phyloP scores from a whole-genome alignment of 2,329 filamentous ascomycete genomes.

The Lomentospora prolificans region DNA sequence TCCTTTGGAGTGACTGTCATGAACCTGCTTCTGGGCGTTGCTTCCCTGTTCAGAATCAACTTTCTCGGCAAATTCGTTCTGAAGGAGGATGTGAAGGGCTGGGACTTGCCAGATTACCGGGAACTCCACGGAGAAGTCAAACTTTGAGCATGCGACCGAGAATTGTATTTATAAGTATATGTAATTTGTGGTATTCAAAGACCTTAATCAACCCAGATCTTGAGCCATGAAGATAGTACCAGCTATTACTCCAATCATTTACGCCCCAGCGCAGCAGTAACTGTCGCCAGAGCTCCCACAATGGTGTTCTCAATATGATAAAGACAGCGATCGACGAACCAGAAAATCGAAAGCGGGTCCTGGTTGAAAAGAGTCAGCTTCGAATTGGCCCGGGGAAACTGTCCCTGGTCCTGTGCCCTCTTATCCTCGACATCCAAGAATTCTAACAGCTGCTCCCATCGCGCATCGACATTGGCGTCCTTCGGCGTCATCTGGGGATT shows the following conservation, averaged over 20 bases:
- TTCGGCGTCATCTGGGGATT: neutral
- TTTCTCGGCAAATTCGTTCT: conserved; percentile 8
- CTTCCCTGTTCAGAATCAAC: conserved; percentile 8
- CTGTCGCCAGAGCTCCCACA: neutral
- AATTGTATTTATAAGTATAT: neutral
- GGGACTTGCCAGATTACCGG: conserved; percentile 9
- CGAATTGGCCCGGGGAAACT: neutral
- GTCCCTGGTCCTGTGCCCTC: neutral
- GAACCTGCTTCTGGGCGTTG: neutral
- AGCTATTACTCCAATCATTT: neutral
- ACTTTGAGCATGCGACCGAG: neutral
- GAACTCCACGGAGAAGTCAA: neutral
- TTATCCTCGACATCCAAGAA: neutral
- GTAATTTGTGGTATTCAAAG: no score
- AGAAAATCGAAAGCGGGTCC: neutral
- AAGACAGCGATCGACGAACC: neutral
- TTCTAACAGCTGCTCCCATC: neutral
- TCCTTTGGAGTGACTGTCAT: conserved; percentile 4
- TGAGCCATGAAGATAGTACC: no score
- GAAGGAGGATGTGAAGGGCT: conserved; percentile 8
- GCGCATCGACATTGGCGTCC: neutral
- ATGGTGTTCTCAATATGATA: neutral
- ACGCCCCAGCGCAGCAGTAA: neutral
- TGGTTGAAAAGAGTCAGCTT: neutral
- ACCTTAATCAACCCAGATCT: no score